Evolutionary conservation across 192 early-diverging fungal species (phyloP).

Genomic region (Rhizophagus clarus): DNA sequence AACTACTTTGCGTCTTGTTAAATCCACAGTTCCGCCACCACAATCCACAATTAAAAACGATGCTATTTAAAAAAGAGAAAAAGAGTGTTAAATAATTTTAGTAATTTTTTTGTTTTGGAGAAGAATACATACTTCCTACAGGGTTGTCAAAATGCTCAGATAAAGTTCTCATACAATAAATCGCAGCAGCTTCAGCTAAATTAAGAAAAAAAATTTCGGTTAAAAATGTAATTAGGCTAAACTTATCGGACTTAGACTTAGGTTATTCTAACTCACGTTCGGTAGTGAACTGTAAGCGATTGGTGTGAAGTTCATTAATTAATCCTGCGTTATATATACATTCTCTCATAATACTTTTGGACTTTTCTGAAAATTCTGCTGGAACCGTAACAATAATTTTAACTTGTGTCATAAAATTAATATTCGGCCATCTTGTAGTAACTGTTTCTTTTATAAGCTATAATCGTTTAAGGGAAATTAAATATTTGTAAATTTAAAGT

Average conservation of each 20-base stretch:
- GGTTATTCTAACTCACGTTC: neutral
- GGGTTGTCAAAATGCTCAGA: neutral
- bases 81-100: neutral
- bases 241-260: neutral
- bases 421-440: neutral
- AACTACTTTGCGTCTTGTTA: conserved; percentile 34
- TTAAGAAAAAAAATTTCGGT: neutral
- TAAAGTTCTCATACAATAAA: conserved; percentile 10
- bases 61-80: neutral
- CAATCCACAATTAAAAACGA: conserved; percentile 30
- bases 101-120: neutral
- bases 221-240: neutral
- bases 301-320: conserved; percentile 7
- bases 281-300: neutral
- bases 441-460: conserved; percentile 21
- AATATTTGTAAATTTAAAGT: neutral
- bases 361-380: conserved; percentile 55
- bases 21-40: conserved; percentile 34
- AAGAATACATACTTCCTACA: neutral
- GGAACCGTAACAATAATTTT: conserved; percentile 46
- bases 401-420: conserved; percentile 6
- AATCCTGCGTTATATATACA: conserved; percentile 53
- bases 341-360: conserved; percentile 56
- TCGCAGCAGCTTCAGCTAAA: conserved; percentile 30
- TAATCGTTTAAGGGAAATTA: neutral